Evolutionary conservation across 148 eudicot genomes (phyloP), one percentile per base, ranked within the genome.

Genomic region (Diospyros lotus): DNA sequence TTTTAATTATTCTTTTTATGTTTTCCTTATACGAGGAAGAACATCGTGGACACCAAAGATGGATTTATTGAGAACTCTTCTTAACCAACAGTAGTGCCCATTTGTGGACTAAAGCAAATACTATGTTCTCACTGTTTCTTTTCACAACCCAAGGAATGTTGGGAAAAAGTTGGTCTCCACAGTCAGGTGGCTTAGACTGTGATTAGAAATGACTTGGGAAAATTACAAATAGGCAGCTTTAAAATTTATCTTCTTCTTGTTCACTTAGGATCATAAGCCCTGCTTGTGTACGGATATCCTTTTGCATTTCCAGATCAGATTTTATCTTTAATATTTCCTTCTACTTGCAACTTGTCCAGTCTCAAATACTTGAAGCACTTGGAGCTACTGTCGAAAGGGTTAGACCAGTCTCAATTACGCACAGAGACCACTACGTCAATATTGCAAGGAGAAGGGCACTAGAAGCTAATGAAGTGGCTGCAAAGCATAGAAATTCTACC

Each of bases 401-500:
- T 41, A 95, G 99, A 74, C 99, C 99, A 54, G 99, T 95, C 74
- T 95, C 99, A 61, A 95, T 95, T 61, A 95, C 97, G 1, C 99
- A 95, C 77, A 84, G 58, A 81, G 99, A 95, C 72, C 99, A 95
- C 85, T 95, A 78, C 72, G 99, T 95, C 48, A 92, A 95, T 70
- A 79, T 95, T 70, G 99, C 99, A 64, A 82, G 93, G 78, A 89
- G 99, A 84, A 86, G 97, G 73, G 99, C 99, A 55, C 66, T 82
- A 58, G 97, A 90, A 83, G 97, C 97, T 44, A 88, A 88, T 86
- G 92, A 85, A 69, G 62, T 75, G 71, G 91, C 96, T 62, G 74
- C 83, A 58, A 72, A 76, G 81, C 81, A 72, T 58, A 72, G 62
- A 56, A 71, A 58, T 9, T 56, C 56, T 42, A 72, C n/a, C 58